A percentile compares a stretch with the other conserved stretches of the same genome.
Conservation (phyloP, 2,329 filamentous ascomycete species). For the Colletotrichum lupini region DNA sequence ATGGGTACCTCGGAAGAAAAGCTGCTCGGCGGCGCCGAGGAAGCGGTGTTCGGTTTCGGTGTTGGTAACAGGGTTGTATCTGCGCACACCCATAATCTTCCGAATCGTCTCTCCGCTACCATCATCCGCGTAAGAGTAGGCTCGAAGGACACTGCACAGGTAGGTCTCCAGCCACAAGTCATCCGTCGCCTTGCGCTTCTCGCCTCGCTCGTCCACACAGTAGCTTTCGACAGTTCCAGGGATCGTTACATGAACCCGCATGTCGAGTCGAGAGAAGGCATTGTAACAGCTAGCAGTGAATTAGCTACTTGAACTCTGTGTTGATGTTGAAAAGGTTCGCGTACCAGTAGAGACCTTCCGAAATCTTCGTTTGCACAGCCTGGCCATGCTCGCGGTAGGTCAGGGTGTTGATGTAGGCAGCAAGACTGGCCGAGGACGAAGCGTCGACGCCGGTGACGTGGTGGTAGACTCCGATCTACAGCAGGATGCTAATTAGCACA, state of each 20-base stretch:
- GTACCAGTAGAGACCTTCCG: conserved; percentile 93
- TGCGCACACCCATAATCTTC: conserved; percentile 95
- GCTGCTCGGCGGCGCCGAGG: conserved; percentile 89
- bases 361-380: conserved; percentile 79
- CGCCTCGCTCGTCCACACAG: conserved; percentile 95
- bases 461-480: conserved; percentile 90
- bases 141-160: conserved; percentile 90
- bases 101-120: conserved; percentile 94
- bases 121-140: conserved; percentile 97
- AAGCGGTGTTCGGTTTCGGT: conserved; percentile 99
- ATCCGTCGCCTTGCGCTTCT: conserved; percentile 92
- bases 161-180: conserved; percentile 98
- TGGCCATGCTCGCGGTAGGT: conserved; percentile 90
- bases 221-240: conserved; percentile 97
- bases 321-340: conserved; percentile 29
- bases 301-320: conserved; percentile 44
- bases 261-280: conserved; percentile 97
- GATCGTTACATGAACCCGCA: conserved; percentile 98
- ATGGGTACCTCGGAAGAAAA: conserved; percentile 87
- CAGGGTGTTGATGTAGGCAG: conserved; percentile 97
- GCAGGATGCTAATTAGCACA: conserved; percentile 32
- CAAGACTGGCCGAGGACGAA: conserved; percentile 95
- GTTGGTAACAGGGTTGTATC: conserved; percentile 97
- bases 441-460: conserved; percentile 98
- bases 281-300: conserved; percentile 82